phyloP scores from a whole-genome alignment of 805 yeast species.

The Ogataea haglerorum region DNA sequence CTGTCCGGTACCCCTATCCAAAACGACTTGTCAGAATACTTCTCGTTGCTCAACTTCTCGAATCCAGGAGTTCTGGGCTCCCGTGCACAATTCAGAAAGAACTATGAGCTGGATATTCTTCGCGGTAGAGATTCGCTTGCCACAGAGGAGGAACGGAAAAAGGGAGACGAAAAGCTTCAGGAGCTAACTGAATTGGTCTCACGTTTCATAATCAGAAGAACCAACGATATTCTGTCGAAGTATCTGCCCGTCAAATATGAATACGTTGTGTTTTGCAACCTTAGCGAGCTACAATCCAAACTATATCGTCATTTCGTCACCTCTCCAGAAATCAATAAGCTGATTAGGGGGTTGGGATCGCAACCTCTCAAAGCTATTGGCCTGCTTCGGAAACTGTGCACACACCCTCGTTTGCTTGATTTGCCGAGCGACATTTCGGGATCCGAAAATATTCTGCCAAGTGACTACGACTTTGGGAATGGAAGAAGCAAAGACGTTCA shows the following conservation, averaged over 20 bases:
- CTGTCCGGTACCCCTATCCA: constrained; percentile 97
- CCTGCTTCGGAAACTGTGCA: constrained; percentile 82
- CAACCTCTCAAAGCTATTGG: constrained; percentile 92
- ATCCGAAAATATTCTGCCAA: constrained; percentile 62
- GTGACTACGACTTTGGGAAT: constrained; percentile 56
- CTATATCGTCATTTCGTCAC: constrained; percentile 73
- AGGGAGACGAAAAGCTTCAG: constrained; percentile 65
- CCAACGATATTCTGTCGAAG: constrained; percentile 91
- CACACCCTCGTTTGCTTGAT: constrained; percentile 83
- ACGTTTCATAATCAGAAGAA: constrained; percentile 87
- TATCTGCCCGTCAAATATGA: constrained; percentile 95
- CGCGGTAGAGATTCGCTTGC: constrained; percentile 89
- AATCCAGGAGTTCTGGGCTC: constrained; percentile 92
- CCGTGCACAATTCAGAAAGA: constrained; percentile 75
- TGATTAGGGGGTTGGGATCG: constrained; percentile 64
- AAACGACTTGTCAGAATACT: constrained; percentile 91
- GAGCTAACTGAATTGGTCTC: constrained; percentile 77
- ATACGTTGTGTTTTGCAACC: constrained; percentile 88
- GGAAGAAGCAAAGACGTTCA: constrained; percentile 73
- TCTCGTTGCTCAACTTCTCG: constrained; percentile 84
- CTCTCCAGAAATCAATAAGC: constrained; percentile 69
- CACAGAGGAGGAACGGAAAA: constrained; percentile 66
- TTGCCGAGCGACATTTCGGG: constrained; percentile 79
- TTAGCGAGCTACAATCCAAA: constrained; percentile 71
- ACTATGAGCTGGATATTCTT: constrained; percentile 76